Evolutionary conservation across 257 asterid species (phyloP), one percentile per base, ranked within the genome.

Genomic region (Echium plantagineum): DNA sequence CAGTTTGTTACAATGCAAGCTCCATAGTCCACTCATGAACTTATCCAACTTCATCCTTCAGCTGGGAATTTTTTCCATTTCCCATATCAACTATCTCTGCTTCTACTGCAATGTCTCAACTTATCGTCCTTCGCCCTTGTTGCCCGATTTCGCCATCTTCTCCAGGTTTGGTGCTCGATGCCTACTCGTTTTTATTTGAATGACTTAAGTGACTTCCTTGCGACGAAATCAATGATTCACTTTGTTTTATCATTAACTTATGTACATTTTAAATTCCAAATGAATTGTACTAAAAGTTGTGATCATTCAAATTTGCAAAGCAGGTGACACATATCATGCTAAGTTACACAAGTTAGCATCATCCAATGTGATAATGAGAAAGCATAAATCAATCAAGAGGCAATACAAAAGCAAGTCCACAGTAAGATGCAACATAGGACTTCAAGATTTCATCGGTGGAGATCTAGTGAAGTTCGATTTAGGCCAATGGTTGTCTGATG

Each of bases 371-470:
- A 16, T 52, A 51, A 9, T 9, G 6, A 35, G 68, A 63, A 61
- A 48, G 54, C 54, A 58, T 49, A 26, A 31, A 24, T 42, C 61
- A 17, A 59, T 19, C 8, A 55, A 55, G 26, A 58, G 20, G 62
- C 55, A 58, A 22, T 12, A 30, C 2, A 71, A 64, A 21, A 69
- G 18, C 46, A 35, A 35, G 63, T 19, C 64, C 19, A 1, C 9
- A 10, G 77, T 74, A 38, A 74, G 67, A 64, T 82, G 97, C 26
- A 68, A 54, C 19, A 32, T 63, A 48, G 73, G 81, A 18, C 6
- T 85, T 5, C 76, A 61, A 38, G 95, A 89, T 70, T 89, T 85
- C 83, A 85, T 85, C 18, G 94, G 97, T 31, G 97, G 97, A 9
- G 97, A 89, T 71, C 80, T 85, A 5, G 53, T 89, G 5, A 83